Percentiles rank a stretch among this genome's conserved stretches.
phyloP scores from a whole-genome alignment of 768 basidiomycete species.

The Holtermanniella nyarrowii region DNA sequence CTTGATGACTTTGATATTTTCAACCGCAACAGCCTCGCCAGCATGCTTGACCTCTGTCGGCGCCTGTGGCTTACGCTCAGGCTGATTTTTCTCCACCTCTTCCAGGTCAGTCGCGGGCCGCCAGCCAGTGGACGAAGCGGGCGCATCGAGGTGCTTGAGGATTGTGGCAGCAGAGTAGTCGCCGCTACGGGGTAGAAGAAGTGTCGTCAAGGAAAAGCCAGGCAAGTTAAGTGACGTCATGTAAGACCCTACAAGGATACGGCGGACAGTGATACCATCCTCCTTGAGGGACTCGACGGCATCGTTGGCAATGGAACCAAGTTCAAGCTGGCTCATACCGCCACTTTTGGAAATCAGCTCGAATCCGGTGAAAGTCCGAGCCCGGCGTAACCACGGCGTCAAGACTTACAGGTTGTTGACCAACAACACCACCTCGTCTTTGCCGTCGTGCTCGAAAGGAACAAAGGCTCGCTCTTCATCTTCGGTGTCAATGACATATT shows the following conservation, averaged over 20 bases:
- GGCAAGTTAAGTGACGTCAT: slow-evolving; percentile 53
- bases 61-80: not conserved
- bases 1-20: slow-evolving; percentile 40
- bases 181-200: slow-evolving; percentile 47
- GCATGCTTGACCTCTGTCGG: not conserved
- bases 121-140: slow-evolving; percentile 65
- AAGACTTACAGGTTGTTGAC: slow-evolving; percentile 42
- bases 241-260: slow-evolving; percentile 68
- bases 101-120: not conserved
- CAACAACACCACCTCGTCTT: slow-evolving; percentile 51
- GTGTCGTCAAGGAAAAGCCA: slow-evolving; percentile 47
- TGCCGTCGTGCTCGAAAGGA: slow-evolving; percentile 46
- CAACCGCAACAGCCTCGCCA: not conserved
- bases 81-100: not conserved
- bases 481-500: slow-evolving; percentile 36
- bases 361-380: not conserved
- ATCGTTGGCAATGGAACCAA: slow-evolving; percentile 3
- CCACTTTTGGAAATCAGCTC: not conserved
- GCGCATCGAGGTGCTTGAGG: slow-evolving; percentile 41
- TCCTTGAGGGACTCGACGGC: slow-evolving; percentile 28
- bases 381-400: not conserved
- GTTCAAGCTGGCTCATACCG: not conserved
- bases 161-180: slow-evolving; percentile 36
- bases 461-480: slow-evolving; percentile 42
- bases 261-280: slow-evolving; percentile 47